phyloP scores from a whole-genome alignment of 2,329 filamentous ascomycete genomes.

The Monosporascus sp. region DNA sequence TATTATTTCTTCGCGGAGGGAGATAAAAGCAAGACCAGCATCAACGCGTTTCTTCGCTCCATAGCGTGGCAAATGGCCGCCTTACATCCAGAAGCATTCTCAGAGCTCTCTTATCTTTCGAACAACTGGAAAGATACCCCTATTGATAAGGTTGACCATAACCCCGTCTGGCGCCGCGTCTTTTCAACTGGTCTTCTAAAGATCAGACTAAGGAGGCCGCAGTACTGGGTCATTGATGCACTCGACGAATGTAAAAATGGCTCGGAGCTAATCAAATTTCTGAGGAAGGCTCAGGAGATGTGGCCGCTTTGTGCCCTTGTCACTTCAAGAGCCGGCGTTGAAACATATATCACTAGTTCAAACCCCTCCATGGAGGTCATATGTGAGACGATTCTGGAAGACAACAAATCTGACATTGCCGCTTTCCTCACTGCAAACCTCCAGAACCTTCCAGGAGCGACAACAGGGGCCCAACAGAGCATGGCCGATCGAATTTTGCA shows the following conservation, averaged over 20 bases:
- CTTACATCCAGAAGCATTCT: slow-evolving; percentile 15
- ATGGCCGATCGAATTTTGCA: slow-evolving; percentile 17
- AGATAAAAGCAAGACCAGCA: slow-evolving; percentile 28
- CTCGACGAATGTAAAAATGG: slow-evolving; percentile 24
- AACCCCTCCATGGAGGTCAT: slow-evolving; percentile 8
- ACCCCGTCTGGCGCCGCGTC: slow-evolving; percentile 21
- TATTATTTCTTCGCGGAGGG: slow-evolving; percentile 6
- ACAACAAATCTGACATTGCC: slow-evolving; percentile 18
- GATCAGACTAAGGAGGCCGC: slow-evolving; percentile 11
- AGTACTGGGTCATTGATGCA: slow-evolving; percentile 29
- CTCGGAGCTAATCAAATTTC: slow-evolving; percentile 17
- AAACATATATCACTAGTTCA: slow-evolving; percentile 3
- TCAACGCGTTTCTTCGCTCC: slow-evolving; percentile 18
- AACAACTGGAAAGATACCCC: slow-evolving; percentile 10
- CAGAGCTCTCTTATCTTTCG: slow-evolving; percentile 6
- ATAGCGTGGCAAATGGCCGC: slow-evolving; percentile 28
- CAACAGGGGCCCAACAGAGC: slow-evolving; percentile 3
- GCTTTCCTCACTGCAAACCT: slow-evolving; percentile 19
- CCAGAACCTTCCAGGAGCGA: slow-evolving; percentile 13
- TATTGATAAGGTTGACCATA: slow-evolving; percentile 18
- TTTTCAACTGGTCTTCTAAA: slow-evolving; percentile 19
- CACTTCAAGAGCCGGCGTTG: slow-evolving; percentile 18
- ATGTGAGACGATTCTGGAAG: slow-evolving; percentile 15
- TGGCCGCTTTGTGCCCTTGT: slow-evolving; percentile 23
- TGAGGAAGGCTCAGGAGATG: slow-evolving; percentile 15